Evolutionary conservation across 2,329 filamentous ascomycete genomes (phyloP).

Genomic region (Penicillium sp.): DNA sequence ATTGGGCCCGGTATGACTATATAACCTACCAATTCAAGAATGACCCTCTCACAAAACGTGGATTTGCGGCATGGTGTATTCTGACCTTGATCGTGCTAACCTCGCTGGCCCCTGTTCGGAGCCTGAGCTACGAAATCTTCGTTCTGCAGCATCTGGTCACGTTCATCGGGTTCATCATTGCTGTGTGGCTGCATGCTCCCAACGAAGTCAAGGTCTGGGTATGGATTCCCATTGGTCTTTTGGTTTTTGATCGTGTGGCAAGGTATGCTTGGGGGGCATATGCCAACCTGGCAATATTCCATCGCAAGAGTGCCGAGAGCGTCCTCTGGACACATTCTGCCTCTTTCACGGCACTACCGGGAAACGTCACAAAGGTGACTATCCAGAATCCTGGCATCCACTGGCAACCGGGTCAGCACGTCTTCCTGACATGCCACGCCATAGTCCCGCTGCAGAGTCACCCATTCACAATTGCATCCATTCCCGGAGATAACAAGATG

Average conservation of each 20-base stretch:
- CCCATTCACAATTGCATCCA: slow-evolving; percentile 62
- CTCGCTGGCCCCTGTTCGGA: slow-evolving; percentile 51
- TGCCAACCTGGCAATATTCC: slow-evolving; percentile 44
- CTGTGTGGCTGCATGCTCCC: slow-evolving; percentile 51
- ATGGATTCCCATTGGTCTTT: slow-evolving; percentile 49
- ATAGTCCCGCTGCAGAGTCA: slow-evolving; percentile 60
- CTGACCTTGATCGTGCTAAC: slow-evolving; percentile 53
- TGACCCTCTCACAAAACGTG: slow-evolving; percentile 50
- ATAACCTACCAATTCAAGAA: slow-evolving; percentile 49
- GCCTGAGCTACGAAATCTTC: slow-evolving; percentile 54
- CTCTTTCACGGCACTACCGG: slow-evolving; percentile 51
- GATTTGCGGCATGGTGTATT: slow-evolving; percentile 53
- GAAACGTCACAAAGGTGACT: slow-evolving; percentile 57
- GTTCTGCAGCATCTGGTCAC: slow-evolving; percentile 55
- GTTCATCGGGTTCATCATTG: slow-evolving; percentile 49
- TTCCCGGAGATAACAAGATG: slow-evolving; percentile 55
- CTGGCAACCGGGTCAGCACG: slow-evolving; percentile 64
- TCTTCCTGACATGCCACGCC: slow-evolving; percentile 59
- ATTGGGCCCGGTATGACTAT: slow-evolving; percentile 54
- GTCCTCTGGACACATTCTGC: slow-evolving; percentile 43
- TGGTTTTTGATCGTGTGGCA: slow-evolving; percentile 45
- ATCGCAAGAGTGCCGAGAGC: slow-evolving; percentile 23
- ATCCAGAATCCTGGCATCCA: slow-evolving; percentile 54
- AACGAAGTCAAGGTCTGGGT: slow-evolving; percentile 44
- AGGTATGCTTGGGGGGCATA: slow-evolving; percentile 38